phyloP scores from a whole-genome alignment of 352 stramenopile genomes.

The Pythium folliculosum region DNA sequence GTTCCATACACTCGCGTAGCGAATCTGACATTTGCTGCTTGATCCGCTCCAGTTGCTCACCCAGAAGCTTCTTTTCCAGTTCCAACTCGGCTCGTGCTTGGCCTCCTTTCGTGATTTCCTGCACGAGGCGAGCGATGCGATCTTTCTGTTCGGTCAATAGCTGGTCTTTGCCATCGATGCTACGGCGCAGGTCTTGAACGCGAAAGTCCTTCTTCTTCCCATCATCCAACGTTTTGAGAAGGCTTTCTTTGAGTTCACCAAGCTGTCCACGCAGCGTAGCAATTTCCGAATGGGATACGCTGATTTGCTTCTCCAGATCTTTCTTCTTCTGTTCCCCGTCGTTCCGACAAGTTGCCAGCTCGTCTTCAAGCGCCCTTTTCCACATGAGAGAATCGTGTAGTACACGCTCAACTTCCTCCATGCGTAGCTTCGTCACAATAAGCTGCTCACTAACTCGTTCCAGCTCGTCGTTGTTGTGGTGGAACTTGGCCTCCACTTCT shows the following conservation, averaged over 20 bases:
- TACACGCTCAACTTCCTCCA: slow-evolving; percentile 64
- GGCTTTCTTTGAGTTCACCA: slow-evolving; percentile 41
- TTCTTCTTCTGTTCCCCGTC: slow-evolving; percentile 5
- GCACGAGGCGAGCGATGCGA: slow-evolving; percentile 51
- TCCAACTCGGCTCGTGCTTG: slow-evolving; percentile 49
- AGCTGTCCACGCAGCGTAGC: slow-evolving; percentile 42
- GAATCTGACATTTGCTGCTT: slow-evolving; percentile 38
- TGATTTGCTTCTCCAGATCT: slow-evolving; percentile 17
- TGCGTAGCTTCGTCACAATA: slow-evolving; percentile 42
- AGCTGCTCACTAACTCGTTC: slow-evolving; percentile 56
- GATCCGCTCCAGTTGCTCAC: slow-evolving; percentile 46
- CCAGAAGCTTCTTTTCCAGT: slow-evolving; percentile 47
- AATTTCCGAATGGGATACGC: slow-evolving; percentile 34
- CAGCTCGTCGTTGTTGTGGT: slow-evolving; percentile 35
- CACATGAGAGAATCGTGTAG: slow-evolving; percentile 55
- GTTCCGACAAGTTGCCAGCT: slow-evolving; percentile 29
- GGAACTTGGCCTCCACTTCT: slow-evolving; percentile 52
- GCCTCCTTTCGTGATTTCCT: slow-evolving; percentile 51
- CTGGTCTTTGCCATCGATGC: slow-evolving; percentile 35
- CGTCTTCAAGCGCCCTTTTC: slow-evolving; percentile 50
- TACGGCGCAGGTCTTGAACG: slow-evolving; percentile 41
- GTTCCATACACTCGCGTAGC: slow-evolving; percentile 40
- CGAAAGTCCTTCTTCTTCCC: slow-evolving; percentile 48
- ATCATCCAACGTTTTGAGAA: slow-evolving; percentile 34
- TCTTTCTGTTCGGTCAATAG: slow-evolving; percentile 54